A percentile compares a stretch with the other conserved stretches of the same genome.
Conservation (phyloP, 176 grass and related monocot species). For the Aegilops tauschii region DNA sequence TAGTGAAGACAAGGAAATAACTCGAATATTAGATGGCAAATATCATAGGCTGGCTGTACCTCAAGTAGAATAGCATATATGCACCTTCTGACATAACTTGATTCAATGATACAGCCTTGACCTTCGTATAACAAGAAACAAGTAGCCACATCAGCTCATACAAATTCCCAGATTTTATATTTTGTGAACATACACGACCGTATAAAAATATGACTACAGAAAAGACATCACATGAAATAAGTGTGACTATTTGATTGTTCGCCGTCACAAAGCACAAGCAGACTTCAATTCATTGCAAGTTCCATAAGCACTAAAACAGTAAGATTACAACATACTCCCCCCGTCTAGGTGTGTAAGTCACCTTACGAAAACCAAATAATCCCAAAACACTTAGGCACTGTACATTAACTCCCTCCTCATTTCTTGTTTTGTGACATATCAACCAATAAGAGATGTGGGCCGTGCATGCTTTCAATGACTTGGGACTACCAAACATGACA, state of each 20-base stretch:
- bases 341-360: too few species aligned
- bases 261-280: neutral
- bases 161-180: neutral
- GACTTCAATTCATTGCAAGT: slow-evolving; percentile 2
- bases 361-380: too few species aligned
- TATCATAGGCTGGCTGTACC: slow-evolving; percentile 29
- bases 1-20: neutral
- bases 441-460: too few species aligned
- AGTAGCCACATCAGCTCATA: neutral
- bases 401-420: too few species aligned
- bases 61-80: slow-evolving; percentile 99
- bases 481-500: too few species aligned
- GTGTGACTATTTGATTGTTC: neutral
- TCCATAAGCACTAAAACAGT: slow-evolving; percentile 9
- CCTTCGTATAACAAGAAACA: slow-evolving; percentile 44
- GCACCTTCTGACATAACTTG: slow-evolving; percentile 99
- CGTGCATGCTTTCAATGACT: too few species aligned
- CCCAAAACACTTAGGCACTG: too few species aligned
- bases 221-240: neutral
- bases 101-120: slow-evolving; percentile 73
- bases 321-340: neutral
- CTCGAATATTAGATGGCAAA: neutral
- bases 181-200: neutral
- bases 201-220: neutral
- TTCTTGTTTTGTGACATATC: too few species aligned